Base-by-base conservation (phyloP, 345 rosid genomes). In the Ailanthus altissimus region DNA sequence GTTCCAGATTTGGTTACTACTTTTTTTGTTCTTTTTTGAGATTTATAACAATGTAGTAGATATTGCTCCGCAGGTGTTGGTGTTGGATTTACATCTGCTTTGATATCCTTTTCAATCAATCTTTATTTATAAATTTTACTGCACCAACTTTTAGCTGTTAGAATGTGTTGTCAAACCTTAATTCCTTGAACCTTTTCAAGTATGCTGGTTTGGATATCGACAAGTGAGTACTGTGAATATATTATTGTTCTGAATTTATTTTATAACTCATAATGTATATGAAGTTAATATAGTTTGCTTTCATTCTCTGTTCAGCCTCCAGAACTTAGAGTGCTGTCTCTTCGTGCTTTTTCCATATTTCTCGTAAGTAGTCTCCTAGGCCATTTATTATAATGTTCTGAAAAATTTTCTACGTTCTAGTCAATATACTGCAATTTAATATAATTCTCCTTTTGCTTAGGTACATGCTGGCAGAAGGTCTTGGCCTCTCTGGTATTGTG, bases 381-480 rank as follows among this genome's bases (percentile, higher is more conserved):
- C 46, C 47, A 65, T 56, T 56, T 50, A 62, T 79, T 61, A 61
- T 50, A 50, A 15, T 77, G 46, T 77, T 47, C 46, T 18, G 50
- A 42, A 58, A 54, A 2, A 11, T 66, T 40, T n/a, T 45, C 21
- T 72, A 23, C 65, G 1, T 47, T 32, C 74, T 36, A 59, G 12
- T 70, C 40, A 49, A 70, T 10, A 47, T 46, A 8, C 12, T 46
- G 20, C 58, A 20, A 47, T 57, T 56, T 61, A 60, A 77, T 71
- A 8, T 71, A 42, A 59, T 70, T 50, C 12, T 66, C 70, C 75
- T 57, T 75, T 26, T 80, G 62, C 72, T 51, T 75, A 96, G 99
- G 76, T 96, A 96, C 89, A 93, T 96, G 99, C 99, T 96, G 78
- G 97, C 97, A 50, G 99, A 96, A 90, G 99, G 99, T 84, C 93